phyloP scores from a whole-genome alignment of 2,329 filamentous ascomycete genomes.

The Colletotrichum tabaci region DNA sequence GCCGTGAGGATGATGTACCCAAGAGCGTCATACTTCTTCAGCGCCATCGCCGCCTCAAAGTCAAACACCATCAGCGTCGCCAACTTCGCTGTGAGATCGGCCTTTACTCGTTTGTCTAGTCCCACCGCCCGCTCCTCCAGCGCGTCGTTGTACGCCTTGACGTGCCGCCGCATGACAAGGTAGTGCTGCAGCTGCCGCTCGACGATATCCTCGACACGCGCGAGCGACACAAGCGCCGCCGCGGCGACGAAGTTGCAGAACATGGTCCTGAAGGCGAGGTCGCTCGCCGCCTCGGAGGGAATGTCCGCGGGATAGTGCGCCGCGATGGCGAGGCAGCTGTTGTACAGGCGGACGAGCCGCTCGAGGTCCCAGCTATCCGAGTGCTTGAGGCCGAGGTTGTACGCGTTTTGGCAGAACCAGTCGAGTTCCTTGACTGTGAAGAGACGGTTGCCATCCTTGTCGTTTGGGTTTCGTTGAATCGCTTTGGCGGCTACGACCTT shows the following conservation, averaged over 20 bases:
- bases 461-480: slow-evolving; percentile 55
- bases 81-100: slow-evolving; percentile 74
- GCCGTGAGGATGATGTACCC: slow-evolving; percentile 70
- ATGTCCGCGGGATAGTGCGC: slow-evolving; percentile 65
- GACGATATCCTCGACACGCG: slow-evolving; percentile 65
- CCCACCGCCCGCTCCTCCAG: slow-evolving; percentile 57
- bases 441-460: slow-evolving; percentile 58
- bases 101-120: slow-evolving; percentile 59
- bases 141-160: slow-evolving; percentile 68
- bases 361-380: slow-evolving; percentile 67
- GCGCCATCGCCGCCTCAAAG: slow-evolving; percentile 79
- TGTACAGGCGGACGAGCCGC: slow-evolving; percentile 70
- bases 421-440: slow-evolving; percentile 79
- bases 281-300: slow-evolving; percentile 56
- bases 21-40: slow-evolving; percentile 79
- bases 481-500: slow-evolving; percentile 57
- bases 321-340: slow-evolving; percentile 67
- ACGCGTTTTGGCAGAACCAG: slow-evolving; percentile 88
- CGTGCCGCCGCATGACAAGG: slow-evolving; percentile 71
- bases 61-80: slow-evolving; percentile 81
- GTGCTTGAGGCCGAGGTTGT: slow-evolving; percentile 81
- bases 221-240: slow-evolving; percentile 65
- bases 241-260: slow-evolving; percentile 80
- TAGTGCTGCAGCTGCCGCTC: slow-evolving; percentile 74
- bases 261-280: slow-evolving; percentile 72